Evolutionary conservation across 495 filamentous ascomycete genomes (phyloP).

Genomic region (Aeminium ludgeri): DNA sequence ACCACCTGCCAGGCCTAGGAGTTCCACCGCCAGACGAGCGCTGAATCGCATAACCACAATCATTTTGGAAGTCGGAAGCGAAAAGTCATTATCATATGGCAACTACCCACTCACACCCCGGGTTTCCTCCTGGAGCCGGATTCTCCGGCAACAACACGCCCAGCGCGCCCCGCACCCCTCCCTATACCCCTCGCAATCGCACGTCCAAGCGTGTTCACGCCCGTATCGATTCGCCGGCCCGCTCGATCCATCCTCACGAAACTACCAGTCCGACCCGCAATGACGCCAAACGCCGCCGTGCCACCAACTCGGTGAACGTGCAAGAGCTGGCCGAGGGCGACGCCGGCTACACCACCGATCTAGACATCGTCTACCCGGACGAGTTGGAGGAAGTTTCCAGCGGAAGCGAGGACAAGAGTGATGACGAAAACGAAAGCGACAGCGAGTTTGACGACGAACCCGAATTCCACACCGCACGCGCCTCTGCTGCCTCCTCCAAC

Average conservation of each 20-base stretch:
- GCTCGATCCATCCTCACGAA: constrained; percentile 9
- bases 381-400: constrained; percentile 22
- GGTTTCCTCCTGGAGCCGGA: constrained; percentile 4
- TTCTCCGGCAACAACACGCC: not conserved
- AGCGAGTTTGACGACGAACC: not conserved
- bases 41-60: not conserved
- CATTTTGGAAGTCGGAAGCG: too few species aligned
- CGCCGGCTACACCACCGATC: constrained; percentile 19
- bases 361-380: constrained; percentile 21
- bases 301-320: not conserved
- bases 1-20: constrained; percentile 9
- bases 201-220: constrained; percentile 4
- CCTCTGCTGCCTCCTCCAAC: too few species aligned
- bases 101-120: not conserved
- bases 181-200: constrained; percentile 6
- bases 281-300: not conserved
- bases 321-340: constrained; percentile 7
- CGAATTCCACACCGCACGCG: too few species aligned
- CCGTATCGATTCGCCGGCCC: constrained; percentile 8
- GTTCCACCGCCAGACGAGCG: constrained; percentile 5
- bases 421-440: constrained; percentile 1
- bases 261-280: constrained; percentile 2
- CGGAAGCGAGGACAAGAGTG: not conserved
- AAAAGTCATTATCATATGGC: too few species aligned
- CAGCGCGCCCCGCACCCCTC: constrained; percentile 7